phyloP scores from a whole-genome alignment of 495 filamentous ascomycete genomes.

The Penicillium psychrofluorescens region DNA sequence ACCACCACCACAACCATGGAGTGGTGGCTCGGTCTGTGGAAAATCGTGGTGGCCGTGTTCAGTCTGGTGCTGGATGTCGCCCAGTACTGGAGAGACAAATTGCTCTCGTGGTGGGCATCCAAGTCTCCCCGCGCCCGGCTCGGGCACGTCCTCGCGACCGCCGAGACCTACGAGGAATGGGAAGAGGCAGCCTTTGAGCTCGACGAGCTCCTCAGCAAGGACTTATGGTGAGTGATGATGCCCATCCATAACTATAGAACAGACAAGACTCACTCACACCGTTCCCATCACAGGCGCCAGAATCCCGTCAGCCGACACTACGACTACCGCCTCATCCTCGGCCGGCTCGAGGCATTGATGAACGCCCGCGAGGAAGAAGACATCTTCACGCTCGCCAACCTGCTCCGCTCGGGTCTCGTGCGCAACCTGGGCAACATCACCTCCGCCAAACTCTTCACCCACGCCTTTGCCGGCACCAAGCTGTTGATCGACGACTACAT shows the following conservation, averaged over 20 bases:
- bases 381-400: constrained; percentile 64
- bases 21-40: constrained; percentile 19
- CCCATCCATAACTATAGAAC: neutral
- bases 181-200: constrained; percentile 71
- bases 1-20: constrained; percentile 10
- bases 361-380: constrained; percentile 71
- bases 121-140: constrained; percentile 28
- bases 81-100: constrained; percentile 51
- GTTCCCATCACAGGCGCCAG: constrained; percentile 54
- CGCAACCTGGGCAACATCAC: constrained; percentile 91
- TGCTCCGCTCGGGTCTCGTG: constrained; percentile 79
- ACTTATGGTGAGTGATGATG: constrained; percentile 63
- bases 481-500: constrained; percentile 87
- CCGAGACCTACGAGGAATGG: constrained; percentile 75
- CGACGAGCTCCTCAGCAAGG: constrained; percentile 68
- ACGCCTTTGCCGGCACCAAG: constrained; percentile 85
- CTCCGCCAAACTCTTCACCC: constrained; percentile 72
- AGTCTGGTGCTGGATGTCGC: constrained; percentile 55
- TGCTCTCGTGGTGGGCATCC: constrained; percentile 34
- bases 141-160: constrained; percentile 44
- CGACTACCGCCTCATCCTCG: constrained; percentile 80
- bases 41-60: constrained; percentile 38
- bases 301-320: constrained; percentile 77
- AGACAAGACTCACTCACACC: neutral
- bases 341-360: constrained; percentile 64